phyloP scores from a whole-genome alignment of 2,329 filamentous ascomycete species.

The Hysterium pulicare region DNA sequence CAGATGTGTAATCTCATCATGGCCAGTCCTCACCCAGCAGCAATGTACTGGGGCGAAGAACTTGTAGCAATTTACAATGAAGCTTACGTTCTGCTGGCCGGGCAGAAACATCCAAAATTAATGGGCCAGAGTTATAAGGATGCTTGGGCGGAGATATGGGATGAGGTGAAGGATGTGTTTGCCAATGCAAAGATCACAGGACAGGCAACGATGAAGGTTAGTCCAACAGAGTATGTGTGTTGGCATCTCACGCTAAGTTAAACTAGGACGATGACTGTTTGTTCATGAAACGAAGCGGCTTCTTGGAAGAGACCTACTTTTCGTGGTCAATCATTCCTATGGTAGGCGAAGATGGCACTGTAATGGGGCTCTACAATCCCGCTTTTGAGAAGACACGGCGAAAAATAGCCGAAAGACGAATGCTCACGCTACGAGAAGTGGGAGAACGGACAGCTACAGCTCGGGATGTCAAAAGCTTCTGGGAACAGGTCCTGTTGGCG shows the following conservation, averaged over 20 bases:
- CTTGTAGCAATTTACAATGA: conserved; percentile 69
- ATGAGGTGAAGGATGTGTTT: conserved; percentile 66
- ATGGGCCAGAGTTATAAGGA: conserved; percentile 71
- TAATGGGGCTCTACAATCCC: conserved; percentile 75
- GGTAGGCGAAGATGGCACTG: conserved; percentile 68
- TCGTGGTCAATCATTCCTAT: conserved; percentile 79
- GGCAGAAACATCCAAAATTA: conserved; percentile 69
- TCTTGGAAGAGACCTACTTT: conserved; percentile 76
- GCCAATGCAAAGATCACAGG: conserved; percentile 64
- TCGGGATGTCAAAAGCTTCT: conserved; percentile 70
- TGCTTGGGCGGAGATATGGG: conserved; percentile 73
- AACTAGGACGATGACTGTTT: conserved; percentile 66
- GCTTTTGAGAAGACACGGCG: conserved; percentile 77
- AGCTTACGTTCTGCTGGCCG: conserved; percentile 68
- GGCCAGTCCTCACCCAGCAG: conserved; percentile 53
- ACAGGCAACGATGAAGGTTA: conserved; percentile 71
- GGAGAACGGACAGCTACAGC: conserved; percentile 71
- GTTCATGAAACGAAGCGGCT: conserved; percentile 67
- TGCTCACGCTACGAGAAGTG: conserved; percentile 74
- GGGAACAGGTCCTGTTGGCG: conserved; percentile 65
- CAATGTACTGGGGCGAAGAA: conserved; percentile 76
- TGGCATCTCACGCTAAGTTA: neutral
- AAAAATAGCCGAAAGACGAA: conserved; percentile 73
- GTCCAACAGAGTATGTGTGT: neutral
- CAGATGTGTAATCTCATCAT: conserved; percentile 80